Conservation (phyloP, 352 stramenopile genomes). For the Globisporangium barbulae region DNA sequence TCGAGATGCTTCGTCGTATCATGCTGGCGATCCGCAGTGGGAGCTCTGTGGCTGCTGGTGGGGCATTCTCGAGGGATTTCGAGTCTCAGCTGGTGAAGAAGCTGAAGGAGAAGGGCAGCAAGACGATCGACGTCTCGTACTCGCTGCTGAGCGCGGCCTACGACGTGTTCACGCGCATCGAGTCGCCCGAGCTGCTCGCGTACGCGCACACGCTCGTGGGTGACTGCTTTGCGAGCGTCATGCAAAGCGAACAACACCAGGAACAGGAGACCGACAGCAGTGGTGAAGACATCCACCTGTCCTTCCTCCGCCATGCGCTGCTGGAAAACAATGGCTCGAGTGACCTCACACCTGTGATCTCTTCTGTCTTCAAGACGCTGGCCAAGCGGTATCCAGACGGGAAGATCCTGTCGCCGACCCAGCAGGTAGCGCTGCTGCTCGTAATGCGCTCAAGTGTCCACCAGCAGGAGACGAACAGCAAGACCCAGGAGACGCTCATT, state of each 20-base stretch:
- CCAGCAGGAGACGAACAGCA: conserved; percentile 4
- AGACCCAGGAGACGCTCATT: conserved; percentile 6
- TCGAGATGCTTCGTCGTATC: conserved; percentile 16
- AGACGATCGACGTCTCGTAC: background rate
- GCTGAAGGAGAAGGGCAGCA: background rate
- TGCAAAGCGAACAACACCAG: background rate
- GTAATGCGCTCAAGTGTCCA: conserved; percentile 21
- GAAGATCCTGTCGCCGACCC: conserved; percentile 22
- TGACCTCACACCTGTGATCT: conserved; percentile 4
- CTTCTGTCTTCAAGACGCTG: conserved; percentile 27
- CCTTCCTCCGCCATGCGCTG: conserved; percentile 21
- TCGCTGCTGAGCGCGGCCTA: conserved; percentile 12
- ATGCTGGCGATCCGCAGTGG: conserved; percentile 13
- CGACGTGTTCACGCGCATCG: conserved; percentile 21
- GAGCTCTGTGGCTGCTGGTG: background rate
- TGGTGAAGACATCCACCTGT: background rate
- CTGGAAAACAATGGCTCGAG: conserved; percentile 1
- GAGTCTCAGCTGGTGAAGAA: conserved; percentile 4
- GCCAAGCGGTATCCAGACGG: conserved; percentile 20
- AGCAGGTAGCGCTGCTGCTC: conserved; percentile 37
- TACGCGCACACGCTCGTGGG: conserved; percentile 10
- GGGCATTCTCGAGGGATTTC: conserved; percentile 8
- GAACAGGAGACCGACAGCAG: background rate
- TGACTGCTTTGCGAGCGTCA: conserved; percentile 10
- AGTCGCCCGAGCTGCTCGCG: conserved; percentile 10